Evolutionary conservation across 2,329 filamentous ascomycete species (phyloP).

Genomic region (Epichloe gansuensis): DNA sequence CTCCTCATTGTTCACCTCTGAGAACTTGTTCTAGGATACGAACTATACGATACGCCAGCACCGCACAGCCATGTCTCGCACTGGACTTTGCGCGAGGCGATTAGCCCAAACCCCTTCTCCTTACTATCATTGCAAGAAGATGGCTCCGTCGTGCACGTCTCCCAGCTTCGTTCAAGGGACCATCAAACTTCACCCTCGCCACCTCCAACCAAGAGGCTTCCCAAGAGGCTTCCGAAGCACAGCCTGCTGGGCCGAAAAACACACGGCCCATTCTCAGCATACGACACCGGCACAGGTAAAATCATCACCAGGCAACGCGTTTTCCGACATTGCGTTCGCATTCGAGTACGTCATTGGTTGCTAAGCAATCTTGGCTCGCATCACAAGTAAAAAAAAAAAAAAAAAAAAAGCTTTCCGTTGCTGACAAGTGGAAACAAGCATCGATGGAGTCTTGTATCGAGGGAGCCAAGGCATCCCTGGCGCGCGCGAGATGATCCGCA

Average conservation of each 20-base stretch:
- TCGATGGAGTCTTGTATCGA: constrained; percentile 91
- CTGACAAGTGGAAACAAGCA: constrained; percentile 30
- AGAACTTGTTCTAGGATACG: too few relatives aligned
- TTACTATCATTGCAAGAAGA: neutral
- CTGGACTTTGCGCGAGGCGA: neutral
- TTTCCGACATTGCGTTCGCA: constrained; percentile 25
- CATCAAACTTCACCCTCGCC: neutral
- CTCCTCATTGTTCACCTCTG: too few relatives aligned
- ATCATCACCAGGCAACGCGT: constrained; percentile 9
- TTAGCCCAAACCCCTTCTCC: neutral
- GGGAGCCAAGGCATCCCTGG: constrained; percentile 67
- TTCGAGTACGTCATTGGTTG: constrained; percentile 20
- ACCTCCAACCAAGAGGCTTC: neutral
- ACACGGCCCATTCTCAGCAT: neutral
- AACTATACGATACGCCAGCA: too few relatives aligned
- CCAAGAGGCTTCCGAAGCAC: neutral
- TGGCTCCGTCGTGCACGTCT: neutral
- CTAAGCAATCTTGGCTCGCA: neutral
- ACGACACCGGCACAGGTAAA: constrained; percentile 5
- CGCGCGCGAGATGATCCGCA: constrained; percentile 59
- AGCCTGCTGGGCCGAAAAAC: neutral
- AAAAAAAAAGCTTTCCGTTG: neutral
- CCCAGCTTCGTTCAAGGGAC: neutral
- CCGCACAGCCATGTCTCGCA: constrained; percentile 2
- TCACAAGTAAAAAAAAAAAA: neutral